phyloP scores from a whole-genome alignment of 1,284 basidiomycete genomes.

The Microbotryum silenes-acaulis region DNA sequence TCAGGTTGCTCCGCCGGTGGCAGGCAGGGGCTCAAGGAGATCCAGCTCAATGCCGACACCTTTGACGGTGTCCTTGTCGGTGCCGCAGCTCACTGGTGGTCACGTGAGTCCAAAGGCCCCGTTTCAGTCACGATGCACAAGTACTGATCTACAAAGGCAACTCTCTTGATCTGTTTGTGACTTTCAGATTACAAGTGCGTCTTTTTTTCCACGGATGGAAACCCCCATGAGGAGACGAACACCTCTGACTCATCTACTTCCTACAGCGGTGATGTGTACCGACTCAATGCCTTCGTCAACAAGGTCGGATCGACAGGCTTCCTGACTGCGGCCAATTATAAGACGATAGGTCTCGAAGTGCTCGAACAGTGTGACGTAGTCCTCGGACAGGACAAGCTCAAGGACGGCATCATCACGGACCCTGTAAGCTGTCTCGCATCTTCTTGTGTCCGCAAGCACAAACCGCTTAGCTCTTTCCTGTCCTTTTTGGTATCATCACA shows the following conservation, averaged over 20 bases:
- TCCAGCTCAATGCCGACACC: conserved; percentile 23
- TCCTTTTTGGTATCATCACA: too few relatives aligned
- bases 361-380: conserved; percentile 35
- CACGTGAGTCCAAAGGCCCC: background rate
- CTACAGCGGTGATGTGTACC: conserved; percentile 7
- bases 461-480: too few relatives aligned
- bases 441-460: too few relatives aligned
- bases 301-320: conserved; percentile 9
- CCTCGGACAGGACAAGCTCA: conserved; percentile 32
- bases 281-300: conserved; percentile 30
- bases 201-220: conserved; percentile 7
- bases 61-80: conserved; percentile 34
- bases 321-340: conserved; percentile 20
- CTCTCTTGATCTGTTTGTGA: background rate
- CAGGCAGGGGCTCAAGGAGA: conserved; percentile 29
- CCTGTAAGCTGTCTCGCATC: conserved; percentile 1
- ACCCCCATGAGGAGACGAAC: conserved; percentile 4
- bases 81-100: conserved; percentile 23
- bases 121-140: too few relatives aligned
- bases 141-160: background rate
- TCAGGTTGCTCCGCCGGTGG: conserved; percentile 33
- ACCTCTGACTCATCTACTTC: background rate
- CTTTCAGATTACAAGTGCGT: background rate
- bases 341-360: conserved; percentile 27
- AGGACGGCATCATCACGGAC: conserved; percentile 34